A percentile compares a stretch with the other conserved stretches of the same genome.
These are phyloP conservation scores for Leccinum ochraceum DNA, from an alignment of 768 basidiomycete genomes.

Conservation along the genomic window DNA sequence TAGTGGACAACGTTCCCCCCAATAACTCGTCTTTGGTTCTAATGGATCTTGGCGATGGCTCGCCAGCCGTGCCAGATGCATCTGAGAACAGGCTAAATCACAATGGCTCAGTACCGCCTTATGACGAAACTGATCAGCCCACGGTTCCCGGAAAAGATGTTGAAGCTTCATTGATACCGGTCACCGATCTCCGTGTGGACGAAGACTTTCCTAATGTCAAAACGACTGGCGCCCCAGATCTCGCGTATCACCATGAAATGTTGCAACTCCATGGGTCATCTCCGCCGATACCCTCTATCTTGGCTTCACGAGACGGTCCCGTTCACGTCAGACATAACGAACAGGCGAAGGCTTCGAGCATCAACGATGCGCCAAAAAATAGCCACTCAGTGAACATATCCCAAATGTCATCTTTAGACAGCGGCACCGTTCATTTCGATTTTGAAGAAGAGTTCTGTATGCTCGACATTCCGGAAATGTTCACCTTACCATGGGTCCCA, in stretches of 20 bases:
- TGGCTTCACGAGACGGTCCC: neutral
- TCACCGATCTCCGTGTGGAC: neutral
- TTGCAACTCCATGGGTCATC: neutral
- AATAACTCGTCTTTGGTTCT: neutral
- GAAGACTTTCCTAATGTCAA: neutral
- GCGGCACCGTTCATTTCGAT: slow-evolving; percentile 1
- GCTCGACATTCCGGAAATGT: slow-evolving; percentile 36
- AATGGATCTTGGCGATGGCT: slow-evolving; percentile 1
- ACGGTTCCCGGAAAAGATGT: neutral
- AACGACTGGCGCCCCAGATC: neutral
- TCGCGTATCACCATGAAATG: neutral
- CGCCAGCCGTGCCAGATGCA: neutral
- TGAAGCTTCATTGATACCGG: neutral
- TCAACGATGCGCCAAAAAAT: neutral
- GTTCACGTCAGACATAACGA: neutral
- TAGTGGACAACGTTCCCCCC: neutral
- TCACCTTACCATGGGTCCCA: slow-evolving; percentile 37
- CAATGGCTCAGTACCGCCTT: neutral
- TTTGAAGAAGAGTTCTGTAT: slow-evolving; percentile 32
- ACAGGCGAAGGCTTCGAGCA: neutral
- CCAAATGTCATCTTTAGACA: neutral
- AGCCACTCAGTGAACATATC: neutral
- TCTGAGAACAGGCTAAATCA: neutral
- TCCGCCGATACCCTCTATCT: neutral
- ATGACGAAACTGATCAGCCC: slow-evolving; percentile 3